Conservation (phyloP, 768 basidiomycete genomes). For the Xerocomellus chrysenteron region DNA sequence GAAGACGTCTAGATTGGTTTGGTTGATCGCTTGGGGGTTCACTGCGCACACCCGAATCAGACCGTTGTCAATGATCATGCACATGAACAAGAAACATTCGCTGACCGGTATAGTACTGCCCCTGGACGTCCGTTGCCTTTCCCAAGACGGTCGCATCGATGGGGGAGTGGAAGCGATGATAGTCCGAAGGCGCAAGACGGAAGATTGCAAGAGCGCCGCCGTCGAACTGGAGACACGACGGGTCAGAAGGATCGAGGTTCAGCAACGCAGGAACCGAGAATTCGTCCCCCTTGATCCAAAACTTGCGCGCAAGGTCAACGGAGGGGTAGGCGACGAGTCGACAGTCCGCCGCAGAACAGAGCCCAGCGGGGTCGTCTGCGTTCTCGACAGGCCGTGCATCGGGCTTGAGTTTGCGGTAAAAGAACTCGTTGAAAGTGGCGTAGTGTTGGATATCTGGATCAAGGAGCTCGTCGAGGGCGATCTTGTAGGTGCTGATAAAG, state of each 20-base stretch:
- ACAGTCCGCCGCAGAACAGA: constrained; percentile 73
- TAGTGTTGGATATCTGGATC: constrained; percentile 62
- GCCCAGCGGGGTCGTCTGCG: constrained; percentile 45
- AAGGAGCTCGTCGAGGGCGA: constrained; percentile 59
- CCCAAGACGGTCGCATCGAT: constrained; percentile 51
- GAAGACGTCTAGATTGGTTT: constrained; percentile 61
- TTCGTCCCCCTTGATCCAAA: constrained; percentile 76
- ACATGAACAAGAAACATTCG: not conserved
- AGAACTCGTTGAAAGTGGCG: constrained; percentile 76
- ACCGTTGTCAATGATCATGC: not conserved
- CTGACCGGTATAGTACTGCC: constrained; percentile 62
- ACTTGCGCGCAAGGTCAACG: constrained; percentile 55
- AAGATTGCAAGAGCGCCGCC: constrained; percentile 61
- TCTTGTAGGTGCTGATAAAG: constrained; percentile 54
- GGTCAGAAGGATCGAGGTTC: constrained; percentile 41
- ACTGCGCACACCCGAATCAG: constrained; percentile 36
- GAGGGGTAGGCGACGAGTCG: constrained; percentile 67
- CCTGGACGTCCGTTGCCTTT: constrained; percentile 45
- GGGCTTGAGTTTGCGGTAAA: constrained; percentile 56
- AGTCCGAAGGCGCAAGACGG: constrained; percentile 77
- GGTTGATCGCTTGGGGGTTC: constrained; percentile 78
- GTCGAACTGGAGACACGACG: constrained; percentile 41
- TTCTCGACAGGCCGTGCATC: constrained; percentile 62
- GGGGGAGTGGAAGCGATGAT: constrained; percentile 78
- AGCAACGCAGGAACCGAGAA: constrained; percentile 69